These are phyloP conservation scores for Solidago caesia DNA, from an alignment of 129 eudicot species.

Conservation along the genomic window DNA sequence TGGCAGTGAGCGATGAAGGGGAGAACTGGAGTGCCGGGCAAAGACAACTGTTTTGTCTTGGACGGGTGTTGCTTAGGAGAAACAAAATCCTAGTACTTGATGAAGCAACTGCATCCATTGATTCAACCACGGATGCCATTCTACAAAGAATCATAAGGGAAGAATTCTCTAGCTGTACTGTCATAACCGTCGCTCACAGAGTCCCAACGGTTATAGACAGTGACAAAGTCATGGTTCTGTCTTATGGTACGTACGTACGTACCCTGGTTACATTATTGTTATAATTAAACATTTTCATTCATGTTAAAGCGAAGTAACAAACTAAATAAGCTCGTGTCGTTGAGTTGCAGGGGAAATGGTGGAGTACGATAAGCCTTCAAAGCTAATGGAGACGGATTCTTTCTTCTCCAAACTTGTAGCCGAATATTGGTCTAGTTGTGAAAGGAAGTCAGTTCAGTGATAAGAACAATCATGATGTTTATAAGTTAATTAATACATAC, in stretches of 20 bases:
- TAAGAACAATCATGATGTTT: too few relatives aligned
- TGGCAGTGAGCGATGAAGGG: constrained; percentile 40
- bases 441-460: too few relatives aligned
- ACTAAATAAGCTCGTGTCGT: too few relatives aligned
- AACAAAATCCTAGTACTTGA: constrained; percentile 56
- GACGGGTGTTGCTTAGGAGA: constrained; percentile 52
- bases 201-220: constrained; percentile 67
- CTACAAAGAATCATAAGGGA: constrained; percentile 54
- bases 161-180: constrained; percentile 45
- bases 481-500: constrained; percentile 28
- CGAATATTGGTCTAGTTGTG: too few relatives aligned
- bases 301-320: too few relatives aligned
- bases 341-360: not conserved
- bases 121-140: constrained; percentile 53
- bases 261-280: too few relatives aligned
- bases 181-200: constrained; percentile 62
- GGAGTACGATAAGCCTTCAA: not conserved
- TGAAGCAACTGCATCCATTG: constrained; percentile 88
- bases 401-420: too few relatives aligned
- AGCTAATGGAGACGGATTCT: too few relatives aligned
- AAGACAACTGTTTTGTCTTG: constrained; percentile 64
- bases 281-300: too few relatives aligned
- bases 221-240: constrained; percentile 64
- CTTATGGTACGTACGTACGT: not conserved
- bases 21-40: constrained; percentile 78